These are phyloP conservation scores for Chaetomiaceae sp. DNA, from an alignment of 2,329 filamentous ascomycete species.

Conservation along the genomic window DNA sequence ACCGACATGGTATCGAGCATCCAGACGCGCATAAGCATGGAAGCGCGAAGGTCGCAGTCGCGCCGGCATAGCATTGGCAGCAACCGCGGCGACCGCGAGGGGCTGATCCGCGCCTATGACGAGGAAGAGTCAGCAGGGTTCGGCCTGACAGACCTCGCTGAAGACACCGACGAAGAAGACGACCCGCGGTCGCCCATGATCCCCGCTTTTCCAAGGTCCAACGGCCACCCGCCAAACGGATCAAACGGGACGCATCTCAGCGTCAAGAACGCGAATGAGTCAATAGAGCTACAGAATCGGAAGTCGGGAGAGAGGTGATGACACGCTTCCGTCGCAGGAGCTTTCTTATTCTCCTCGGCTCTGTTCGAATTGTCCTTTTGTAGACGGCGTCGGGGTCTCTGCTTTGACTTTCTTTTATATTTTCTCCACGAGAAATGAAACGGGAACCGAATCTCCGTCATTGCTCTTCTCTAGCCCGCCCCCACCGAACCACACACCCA, in stretches of 20 bases:
- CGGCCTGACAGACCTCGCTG: slow-evolving; percentile 72
- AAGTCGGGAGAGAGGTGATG: slow-evolving; percentile 37
- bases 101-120: slow-evolving; percentile 84
- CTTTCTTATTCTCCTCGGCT: too few species aligned
- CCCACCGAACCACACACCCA: too few species aligned
- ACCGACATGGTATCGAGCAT: slow-evolving; percentile 88
- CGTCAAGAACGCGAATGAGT: slow-evolving; percentile 23
- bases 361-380: too few species aligned
- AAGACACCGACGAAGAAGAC: slow-evolving; percentile 66
- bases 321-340: not conserved
- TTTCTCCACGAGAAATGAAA: too few species aligned
- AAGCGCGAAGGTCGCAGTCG: slow-evolving; percentile 75
- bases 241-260: slow-evolving; percentile 5
- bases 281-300: slow-evolving; percentile 49
- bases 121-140: slow-evolving; percentile 72
- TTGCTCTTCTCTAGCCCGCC: too few species aligned
- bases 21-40: slow-evolving; percentile 91
- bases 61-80: slow-evolving; percentile 8
- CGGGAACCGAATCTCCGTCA: too few species aligned
- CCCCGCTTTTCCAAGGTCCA: slow-evolving; percentile 30
- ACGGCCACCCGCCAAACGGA: slow-evolving; percentile 36
- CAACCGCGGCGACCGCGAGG: slow-evolving; percentile 68
- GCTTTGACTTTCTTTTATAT: too few species aligned
- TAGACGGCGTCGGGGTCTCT: too few species aligned
- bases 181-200: slow-evolving; percentile 35